Conservation (phyloP, 2,329 filamentous ascomycete species). For the Parascedosporium putredinis region DNA sequence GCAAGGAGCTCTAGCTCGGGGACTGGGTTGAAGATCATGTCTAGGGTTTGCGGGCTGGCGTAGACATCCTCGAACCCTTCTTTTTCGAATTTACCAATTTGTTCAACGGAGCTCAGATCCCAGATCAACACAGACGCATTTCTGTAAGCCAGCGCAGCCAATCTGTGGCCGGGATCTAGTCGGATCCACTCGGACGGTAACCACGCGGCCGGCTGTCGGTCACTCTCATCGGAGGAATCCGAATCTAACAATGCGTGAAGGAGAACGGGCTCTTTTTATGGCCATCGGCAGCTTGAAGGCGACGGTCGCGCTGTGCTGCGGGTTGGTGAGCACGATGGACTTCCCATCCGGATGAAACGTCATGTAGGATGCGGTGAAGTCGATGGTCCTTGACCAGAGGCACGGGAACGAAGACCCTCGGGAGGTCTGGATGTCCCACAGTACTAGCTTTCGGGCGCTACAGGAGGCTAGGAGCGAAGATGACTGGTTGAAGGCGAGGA, state of each 20-base stretch:
- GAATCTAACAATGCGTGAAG: neutral
- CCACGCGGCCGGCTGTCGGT: neutral
- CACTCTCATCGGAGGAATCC: neutral
- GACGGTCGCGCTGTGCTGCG: neutral
- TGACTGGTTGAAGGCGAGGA: neutral
- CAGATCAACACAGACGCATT: neutral
- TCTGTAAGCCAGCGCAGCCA: neutral
- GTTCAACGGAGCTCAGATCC: neutral
- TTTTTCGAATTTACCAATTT: slow-evolving; percentile 9
- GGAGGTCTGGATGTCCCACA: neutral
- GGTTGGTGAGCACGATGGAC: neutral
- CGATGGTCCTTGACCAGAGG: neutral
- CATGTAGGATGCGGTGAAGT: neutral
- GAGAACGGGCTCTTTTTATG: neutral
- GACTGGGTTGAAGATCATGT: slow-evolving; percentile 13
- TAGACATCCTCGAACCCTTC: slow-evolving; percentile 12
- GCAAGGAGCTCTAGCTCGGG: slow-evolving; percentile 14
- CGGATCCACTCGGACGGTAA: neutral
- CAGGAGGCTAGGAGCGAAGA: neutral
- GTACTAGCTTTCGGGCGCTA: neutral
- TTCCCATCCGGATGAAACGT: neutral
- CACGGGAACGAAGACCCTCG: neutral
- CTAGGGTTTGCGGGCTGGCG: neutral
- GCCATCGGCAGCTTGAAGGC: neutral
- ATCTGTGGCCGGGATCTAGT: neutral